These are phyloP conservation scores for Monilinia aucupariae DNA, from an alignment of 2,329 filamentous ascomycete species.

Conservation along the genomic window DNA sequence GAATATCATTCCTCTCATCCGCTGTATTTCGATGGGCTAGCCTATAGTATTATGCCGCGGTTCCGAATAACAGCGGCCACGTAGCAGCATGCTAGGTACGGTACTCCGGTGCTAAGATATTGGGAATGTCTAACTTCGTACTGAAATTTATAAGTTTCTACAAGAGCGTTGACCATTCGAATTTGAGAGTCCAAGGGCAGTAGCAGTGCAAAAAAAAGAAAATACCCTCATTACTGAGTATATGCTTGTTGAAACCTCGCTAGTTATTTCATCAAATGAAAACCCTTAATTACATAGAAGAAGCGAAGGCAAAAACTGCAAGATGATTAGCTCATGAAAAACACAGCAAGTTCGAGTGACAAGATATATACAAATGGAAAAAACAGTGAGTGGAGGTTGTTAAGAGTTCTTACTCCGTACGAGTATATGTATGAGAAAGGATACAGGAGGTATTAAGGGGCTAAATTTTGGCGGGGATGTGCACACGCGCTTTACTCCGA, in stretches of 20 bases:
- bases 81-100: not conserved
- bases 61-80: not conserved
- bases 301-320: not conserved
- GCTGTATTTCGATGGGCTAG: not conserved
- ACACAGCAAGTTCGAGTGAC: too few species aligned
- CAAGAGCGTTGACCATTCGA: not conserved
- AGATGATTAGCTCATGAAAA: too few species aligned
- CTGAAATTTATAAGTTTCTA: not conserved
- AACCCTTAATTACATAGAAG: not conserved
- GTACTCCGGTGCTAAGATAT: not conserved
- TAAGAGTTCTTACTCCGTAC: too few species aligned
- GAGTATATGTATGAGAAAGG: too few species aligned
- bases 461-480: too few species aligned
- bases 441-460: too few species aligned
- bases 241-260: not conserved
- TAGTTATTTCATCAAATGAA: not conserved
- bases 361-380: too few species aligned
- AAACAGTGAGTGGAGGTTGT: too few species aligned
- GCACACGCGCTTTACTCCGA: too few species aligned
- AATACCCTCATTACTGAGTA: too few species aligned
- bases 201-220: not conserved
- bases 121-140: not conserved
- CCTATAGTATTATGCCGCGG: not conserved
- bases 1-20: not conserved
- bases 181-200: not conserved